Evolutionary conservation across 257 asterid species (phyloP).

Genomic region (Solanum sitiens): DNA sequence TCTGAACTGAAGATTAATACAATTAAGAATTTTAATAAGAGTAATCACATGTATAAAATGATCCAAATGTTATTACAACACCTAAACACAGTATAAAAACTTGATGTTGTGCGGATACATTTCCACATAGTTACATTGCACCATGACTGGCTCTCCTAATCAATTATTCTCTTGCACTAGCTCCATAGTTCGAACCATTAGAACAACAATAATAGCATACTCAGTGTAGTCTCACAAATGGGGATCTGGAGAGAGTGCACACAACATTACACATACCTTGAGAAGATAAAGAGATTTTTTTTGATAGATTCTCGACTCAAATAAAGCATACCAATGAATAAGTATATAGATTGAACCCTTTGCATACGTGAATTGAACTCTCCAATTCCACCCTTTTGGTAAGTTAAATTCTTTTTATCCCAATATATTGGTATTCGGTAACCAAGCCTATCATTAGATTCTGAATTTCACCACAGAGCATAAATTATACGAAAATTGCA

Average conservation of each 20-base stretch:
- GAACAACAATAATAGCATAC: background rate
- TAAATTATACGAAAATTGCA: background rate
- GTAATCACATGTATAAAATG: background rate
- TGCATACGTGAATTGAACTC: background rate
- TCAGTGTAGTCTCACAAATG: background rate
- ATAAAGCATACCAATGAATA: background rate
- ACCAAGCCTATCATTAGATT: background rate
- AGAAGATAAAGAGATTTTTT: background rate
- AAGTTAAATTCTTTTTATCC: background rate
- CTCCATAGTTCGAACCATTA: background rate
- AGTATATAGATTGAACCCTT: background rate
- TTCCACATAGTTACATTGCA: background rate
- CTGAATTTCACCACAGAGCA: background rate
- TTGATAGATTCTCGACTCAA: background rate
- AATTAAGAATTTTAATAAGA: background rate
- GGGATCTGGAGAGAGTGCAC: background rate
- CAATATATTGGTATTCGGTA: background rate
- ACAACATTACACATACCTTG: background rate
- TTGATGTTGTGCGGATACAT: background rate
- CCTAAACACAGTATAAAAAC: background rate
- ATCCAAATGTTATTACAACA: background rate
- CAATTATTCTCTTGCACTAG: background rate
- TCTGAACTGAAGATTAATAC: background rate
- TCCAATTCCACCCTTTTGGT: background rate
- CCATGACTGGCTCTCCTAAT: background rate